Base-by-base conservation (phyloP, 2,329 filamentous ascomycete species). In the Botrytis galanthina region DNA sequence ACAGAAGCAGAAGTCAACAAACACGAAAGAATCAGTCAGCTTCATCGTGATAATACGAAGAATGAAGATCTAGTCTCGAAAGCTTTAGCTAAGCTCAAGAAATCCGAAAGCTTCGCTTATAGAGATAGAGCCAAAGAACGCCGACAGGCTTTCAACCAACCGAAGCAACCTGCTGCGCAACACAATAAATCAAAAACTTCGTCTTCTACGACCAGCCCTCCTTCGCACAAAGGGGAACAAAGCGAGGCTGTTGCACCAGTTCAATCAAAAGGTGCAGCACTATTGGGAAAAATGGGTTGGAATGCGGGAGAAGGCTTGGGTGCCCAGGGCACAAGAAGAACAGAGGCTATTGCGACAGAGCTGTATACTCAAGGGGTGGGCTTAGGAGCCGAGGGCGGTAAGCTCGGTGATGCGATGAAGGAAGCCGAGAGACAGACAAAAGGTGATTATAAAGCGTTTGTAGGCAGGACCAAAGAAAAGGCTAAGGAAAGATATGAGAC, bases 241-340 rank as follows among this genome's bases (percentile, higher is more conserved):
- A 84, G 85, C 61, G 76, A 81, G 29, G 60, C 76, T 8, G 74
- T 79, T 1, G 74, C 80, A 12, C 82, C 85, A 10, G 80, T 80
- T 68, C 82, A 84, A 74, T 90, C 88, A 51, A 92, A 91, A 81
- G 90, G 91, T 20, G 89, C 89, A 0, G 88, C 89, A 4, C 85
- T 93, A 79, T 84, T 93, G 57, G 88, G 89, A 57, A 93, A 93
- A 84, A 92, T 92, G 88, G 91, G 91, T 39, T 93, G 91, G 91
- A 88, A 84, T 35, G 84, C 86, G 1, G 91, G 91, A 14, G 85
- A 87, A 73, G 91, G 91, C 0, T 84, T 93, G 6, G 91, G 91
- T 3, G 89, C 87, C 0, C 86, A 87, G 63, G 89, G 88, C 9
- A 86, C 86, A 9, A 91, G 91, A 0, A 85, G 88, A 61, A 91